These are phyloP conservation scores for Ophiosphaerella narmari DNA, from an alignment of 2,329 filamentous ascomycete species.

Conservation along the genomic window DNA sequence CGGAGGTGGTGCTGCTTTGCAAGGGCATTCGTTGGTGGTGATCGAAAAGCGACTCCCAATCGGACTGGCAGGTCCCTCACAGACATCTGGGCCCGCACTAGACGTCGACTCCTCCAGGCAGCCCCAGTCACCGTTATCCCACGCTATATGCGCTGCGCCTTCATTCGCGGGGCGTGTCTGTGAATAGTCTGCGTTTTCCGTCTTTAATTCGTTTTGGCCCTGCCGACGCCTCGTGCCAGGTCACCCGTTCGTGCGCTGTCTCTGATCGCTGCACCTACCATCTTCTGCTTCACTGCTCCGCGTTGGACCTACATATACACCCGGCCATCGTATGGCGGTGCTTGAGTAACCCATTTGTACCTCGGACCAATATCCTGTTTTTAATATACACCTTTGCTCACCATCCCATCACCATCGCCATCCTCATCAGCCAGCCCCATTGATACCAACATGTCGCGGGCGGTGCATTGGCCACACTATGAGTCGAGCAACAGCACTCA, in stretches of 20 bases:
- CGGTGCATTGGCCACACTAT: slow-evolving; percentile 38
- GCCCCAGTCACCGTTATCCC: slow-evolving; percentile 17
- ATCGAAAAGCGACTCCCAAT: slow-evolving; percentile 24
- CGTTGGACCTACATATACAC: slow-evolving; percentile 20
- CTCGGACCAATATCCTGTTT: slow-evolving; percentile 1
- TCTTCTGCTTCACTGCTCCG: slow-evolving; percentile 16
- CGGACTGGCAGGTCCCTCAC: slow-evolving; percentile 1
- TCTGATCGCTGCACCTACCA: slow-evolving; percentile 21
- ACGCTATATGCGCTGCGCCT: slow-evolving; percentile 29
- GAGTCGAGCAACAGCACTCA: slow-evolving; percentile 40
- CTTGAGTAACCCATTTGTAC: slow-evolving; percentile 14
- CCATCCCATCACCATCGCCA: slow-evolving; percentile 14
- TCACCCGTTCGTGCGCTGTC: slow-evolving; percentile 33
- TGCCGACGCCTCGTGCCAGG: slow-evolving; percentile 29
- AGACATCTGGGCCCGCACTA: slow-evolving; percentile 5
- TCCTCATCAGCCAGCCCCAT: slow-evolving; percentile 5
- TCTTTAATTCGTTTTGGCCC: slow-evolving; percentile 25
- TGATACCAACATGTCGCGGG: slow-evolving; percentile 36
- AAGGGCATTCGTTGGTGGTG: slow-evolving; percentile 26
- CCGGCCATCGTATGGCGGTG: slow-evolving; percentile 21
- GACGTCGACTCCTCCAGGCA: slow-evolving; percentile 17
- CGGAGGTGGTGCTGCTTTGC: slow-evolving; percentile 17
- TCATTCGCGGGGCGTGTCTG: slow-evolving; percentile 20
- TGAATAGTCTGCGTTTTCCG: slow-evolving; percentile 15
- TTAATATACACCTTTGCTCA: slow-evolving; percentile 3